Percentiles rank a stretch among this genome's conserved stretches.
phyloP scores from a whole-genome alignment of 169 alveolate genomes.

The Plasmodium malariae region DNA sequence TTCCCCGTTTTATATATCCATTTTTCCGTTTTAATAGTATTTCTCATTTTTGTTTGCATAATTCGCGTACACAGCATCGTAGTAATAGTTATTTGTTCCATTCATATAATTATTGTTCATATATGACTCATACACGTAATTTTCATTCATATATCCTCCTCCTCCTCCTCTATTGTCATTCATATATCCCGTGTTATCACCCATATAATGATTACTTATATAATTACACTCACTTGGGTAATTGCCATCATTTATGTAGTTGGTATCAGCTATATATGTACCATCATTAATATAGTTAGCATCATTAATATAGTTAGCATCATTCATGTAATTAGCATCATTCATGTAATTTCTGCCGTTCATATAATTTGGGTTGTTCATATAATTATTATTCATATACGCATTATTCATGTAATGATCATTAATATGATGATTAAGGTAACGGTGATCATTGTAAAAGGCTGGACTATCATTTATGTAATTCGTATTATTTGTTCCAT shows the following conservation, averaged over 20 bases:
- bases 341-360: slow-evolving; percentile 12
- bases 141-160: slow-evolving; percentile 23
- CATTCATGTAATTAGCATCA: slow-evolving; percentile 33
- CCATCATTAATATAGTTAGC: slow-evolving; percentile 1
- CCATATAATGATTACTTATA: slow-evolving; percentile 23
- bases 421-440: slow-evolving; percentile 43
- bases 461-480: slow-evolving; percentile 36
- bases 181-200: slow-evolving; percentile 1
- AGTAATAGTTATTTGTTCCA: slow-evolving; percentile 52
- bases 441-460: slow-evolving; percentile 34
- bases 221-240: neutral
- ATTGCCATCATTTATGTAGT: slow-evolving; percentile 3
- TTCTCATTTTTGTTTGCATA: slow-evolving; percentile 42
- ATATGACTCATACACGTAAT: slow-evolving; percentile 15
- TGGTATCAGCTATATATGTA: slow-evolving; percentile 5
- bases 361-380: slow-evolving; percentile 5
- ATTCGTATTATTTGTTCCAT: slow-evolving; percentile 21
- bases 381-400: slow-evolving; percentile 40
- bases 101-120: slow-evolving; percentile 43
- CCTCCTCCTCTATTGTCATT: neutral
- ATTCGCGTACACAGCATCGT: slow-evolving; percentile 18
- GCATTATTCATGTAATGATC: slow-evolving; percentile 15
- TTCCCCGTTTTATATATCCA: slow-evolving; percentile 16
- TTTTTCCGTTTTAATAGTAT: slow-evolving; percentile 21
- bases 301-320: slow-evolving; percentile 11